Evolutionary conservation across 176 grass and related monocot species (phyloP).

Genomic region (Zizania latifolia): DNA sequence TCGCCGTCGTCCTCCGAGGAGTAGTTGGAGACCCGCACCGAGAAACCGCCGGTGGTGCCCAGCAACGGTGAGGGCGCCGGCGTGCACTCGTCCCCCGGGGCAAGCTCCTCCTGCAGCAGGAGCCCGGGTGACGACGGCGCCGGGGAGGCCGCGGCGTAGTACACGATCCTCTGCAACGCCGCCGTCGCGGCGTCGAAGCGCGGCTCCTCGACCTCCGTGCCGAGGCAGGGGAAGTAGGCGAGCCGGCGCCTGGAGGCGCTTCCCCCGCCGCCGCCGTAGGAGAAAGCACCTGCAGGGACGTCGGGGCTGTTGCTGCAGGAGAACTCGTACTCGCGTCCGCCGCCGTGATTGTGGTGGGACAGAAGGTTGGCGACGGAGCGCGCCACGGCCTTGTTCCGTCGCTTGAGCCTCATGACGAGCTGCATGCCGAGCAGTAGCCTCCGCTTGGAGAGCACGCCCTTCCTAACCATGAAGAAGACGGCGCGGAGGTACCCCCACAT

Average conservation of each 20-base stretch:
- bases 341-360: conserved; percentile 32
- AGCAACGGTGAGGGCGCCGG: conserved; percentile 16
- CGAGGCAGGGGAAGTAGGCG: conserved; percentile 74
- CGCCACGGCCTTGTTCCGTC: conserved; percentile 52
- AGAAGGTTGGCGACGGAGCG: conserved; percentile 50
- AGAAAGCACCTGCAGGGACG: conserved; percentile 28
- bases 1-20: conserved; percentile 33
- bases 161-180: conserved; percentile 43
- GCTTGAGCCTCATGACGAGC: conserved; percentile 50
- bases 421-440: conserved; percentile 59
- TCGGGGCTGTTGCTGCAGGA: conserved; percentile 77
- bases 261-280: not conserved
- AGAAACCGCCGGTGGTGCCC: conserved; percentile 2
- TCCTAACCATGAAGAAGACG: conserved; percentile 77
- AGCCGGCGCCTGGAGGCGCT: conserved; percentile 36
- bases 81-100: conserved; percentile 28
- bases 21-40: conserved; percentile 60
- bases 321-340: conserved; percentile 68
- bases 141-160: conserved; percentile 33
- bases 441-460: conserved; percentile 65
- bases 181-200: not conserved
- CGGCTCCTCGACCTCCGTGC: conserved; percentile 23
- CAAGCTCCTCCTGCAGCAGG: conserved; percentile 38
- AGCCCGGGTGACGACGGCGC: conserved; percentile 20
- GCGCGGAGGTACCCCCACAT: conserved; percentile 72